A percentile compares a stretch with the other conserved stretches of the same genome.
Conservation (phyloP, 2,329 filamentous ascomycete species). For the Fusarium algeriense region DNA sequence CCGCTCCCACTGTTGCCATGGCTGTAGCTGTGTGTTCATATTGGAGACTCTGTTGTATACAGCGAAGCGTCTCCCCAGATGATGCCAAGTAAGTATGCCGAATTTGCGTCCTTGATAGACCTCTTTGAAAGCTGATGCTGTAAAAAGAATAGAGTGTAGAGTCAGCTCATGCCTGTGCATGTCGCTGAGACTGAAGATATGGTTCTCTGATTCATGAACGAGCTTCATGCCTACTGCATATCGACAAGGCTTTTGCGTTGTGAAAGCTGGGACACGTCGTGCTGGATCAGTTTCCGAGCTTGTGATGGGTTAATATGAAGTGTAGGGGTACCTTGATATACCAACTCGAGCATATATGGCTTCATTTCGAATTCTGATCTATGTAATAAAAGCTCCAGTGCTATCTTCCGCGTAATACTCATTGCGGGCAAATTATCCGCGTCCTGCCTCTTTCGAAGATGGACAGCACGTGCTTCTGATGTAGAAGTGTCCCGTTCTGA, state of each 20-base stretch:
- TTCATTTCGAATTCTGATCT: background rate
- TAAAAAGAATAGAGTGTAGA: background rate
- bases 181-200: background rate
- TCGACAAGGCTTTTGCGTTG: background rate
- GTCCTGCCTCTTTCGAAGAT: rapidly evolving
- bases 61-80: background rate
- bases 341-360: rapidly evolving
- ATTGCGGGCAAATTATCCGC: rapidly evolving
- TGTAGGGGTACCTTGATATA: background rate
- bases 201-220: background rate
- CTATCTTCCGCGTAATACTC: background rate
- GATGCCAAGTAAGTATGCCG: background rate
- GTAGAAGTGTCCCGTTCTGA: rapidly evolving
- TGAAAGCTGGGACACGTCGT: background rate
- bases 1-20: background rate
- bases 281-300: background rate
- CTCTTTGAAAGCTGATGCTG: background rate
- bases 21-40: rapidly evolving
- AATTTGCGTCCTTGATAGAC: background rate
- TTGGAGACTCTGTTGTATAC: background rate
- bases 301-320: rapidly evolving
- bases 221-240: background rate
- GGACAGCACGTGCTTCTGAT: rapidly evolving
- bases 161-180: background rate
- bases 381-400: background rate